Evolutionary conservation across 768 basidiomycete genomes (phyloP).

Genomic region (Macrolepiota fuliginosa): DNA sequence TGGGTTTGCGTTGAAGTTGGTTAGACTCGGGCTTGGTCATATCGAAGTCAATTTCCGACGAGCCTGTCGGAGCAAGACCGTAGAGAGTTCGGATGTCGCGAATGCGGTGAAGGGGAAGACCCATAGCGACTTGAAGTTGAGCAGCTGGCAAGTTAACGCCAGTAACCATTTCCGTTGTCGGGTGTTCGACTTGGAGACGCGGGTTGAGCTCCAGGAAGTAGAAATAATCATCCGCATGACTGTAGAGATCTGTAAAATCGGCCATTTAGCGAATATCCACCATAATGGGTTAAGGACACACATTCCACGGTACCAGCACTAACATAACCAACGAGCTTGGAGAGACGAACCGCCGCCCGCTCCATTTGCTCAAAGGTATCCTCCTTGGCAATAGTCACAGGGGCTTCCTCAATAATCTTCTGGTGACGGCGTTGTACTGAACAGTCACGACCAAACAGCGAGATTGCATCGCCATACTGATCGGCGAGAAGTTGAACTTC

Average conservation of each 20-base stretch:
- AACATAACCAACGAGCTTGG: constrained; percentile 98
- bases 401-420: constrained; percentile 99
- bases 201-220: constrained; percentile 99
- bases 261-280: constrained; percentile 7
- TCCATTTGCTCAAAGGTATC: constrained; percentile 97
- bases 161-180: constrained; percentile 99
- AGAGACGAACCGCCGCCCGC: constrained; percentile 97
- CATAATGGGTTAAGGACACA: constrained; percentile 33
- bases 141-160: constrained; percentile 98
- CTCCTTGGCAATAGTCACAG: constrained; percentile 93
- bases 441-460: constrained; percentile 98
- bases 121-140: constrained; percentile 98
- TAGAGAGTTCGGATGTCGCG: constrained; percentile 95
- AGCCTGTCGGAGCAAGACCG: constrained; percentile 86
- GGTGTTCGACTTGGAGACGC: constrained; percentile 99
- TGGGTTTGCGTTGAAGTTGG: constrained; percentile 89
- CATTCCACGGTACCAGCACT: constrained; percentile 99
- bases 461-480: constrained; percentile 99
- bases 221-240: constrained; percentile 89
- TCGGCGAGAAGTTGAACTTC: constrained; percentile 98
- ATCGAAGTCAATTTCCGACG: constrained; percentile 96
- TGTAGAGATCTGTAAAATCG: constrained; percentile 77
- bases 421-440: constrained; percentile 99
- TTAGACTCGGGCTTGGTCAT: constrained; percentile 86
- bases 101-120: constrained; percentile 92